These are phyloP conservation scores for Myriangium duriaei DNA, from an alignment of 2,329 filamentous ascomycete species.

Conservation along the genomic window DNA sequence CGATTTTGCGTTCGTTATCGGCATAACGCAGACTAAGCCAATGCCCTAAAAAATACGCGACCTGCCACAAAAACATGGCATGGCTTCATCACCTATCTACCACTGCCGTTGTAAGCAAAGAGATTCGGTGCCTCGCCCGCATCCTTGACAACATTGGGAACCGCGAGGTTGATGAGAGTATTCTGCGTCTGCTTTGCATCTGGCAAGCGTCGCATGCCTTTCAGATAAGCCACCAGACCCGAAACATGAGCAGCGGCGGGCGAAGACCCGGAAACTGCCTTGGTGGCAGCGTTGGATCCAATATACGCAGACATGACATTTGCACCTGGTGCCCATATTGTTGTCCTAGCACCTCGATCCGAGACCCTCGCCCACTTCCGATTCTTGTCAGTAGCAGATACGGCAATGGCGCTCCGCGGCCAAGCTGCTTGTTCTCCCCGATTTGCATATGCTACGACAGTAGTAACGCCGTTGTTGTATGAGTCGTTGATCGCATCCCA, in stretches of 20 bases:
- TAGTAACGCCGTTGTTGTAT: slow-evolving; percentile 35
- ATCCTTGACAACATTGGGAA: not conserved
- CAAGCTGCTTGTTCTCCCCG: not conserved
- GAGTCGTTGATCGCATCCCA: slow-evolving; percentile 39
- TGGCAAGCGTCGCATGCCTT: not conserved
- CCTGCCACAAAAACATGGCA: too few relatives aligned
- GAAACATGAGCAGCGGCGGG: not conserved
- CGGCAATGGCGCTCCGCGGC: not conserved
- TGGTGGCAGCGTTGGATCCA: not conserved
- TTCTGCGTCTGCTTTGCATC: not conserved
- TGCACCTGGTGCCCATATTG: not conserved
- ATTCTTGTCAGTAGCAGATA: not conserved
- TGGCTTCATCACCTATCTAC: too few relatives aligned
- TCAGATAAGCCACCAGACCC: not conserved
- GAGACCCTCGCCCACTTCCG: too few relatives aligned
- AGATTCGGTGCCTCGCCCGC: not conserved
- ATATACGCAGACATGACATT: not conserved
- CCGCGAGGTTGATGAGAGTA: not conserved
- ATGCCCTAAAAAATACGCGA: too few relatives aligned
- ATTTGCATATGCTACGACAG: slow-evolving; percentile 47
- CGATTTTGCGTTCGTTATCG: too few relatives aligned
- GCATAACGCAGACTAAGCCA: too few relatives aligned
- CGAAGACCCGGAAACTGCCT: not conserved
- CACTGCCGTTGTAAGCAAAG: not conserved
- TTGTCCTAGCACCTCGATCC: not conserved